These are phyloP conservation scores for Arthrobotrys pseudoclavata DNA, from an alignment of 2,329 filamentous ascomycete species.

Conservation along the genomic window DNA sequence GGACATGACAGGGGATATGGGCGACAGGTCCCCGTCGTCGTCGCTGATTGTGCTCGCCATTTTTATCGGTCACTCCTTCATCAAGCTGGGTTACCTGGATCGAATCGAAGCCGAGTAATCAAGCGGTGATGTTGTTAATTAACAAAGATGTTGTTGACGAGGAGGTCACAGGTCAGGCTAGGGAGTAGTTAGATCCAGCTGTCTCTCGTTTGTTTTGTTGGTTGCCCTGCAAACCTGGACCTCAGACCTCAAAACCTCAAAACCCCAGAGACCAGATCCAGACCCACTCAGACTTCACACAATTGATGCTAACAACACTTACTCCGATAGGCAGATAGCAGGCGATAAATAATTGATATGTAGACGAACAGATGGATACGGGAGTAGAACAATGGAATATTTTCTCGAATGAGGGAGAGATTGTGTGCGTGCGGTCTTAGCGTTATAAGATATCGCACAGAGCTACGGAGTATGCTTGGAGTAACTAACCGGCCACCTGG, in stretches of 20 bases:
- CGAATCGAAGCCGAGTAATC: not conserved
- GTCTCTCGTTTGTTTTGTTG: slow-evolving; percentile 9
- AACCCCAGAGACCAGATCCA: not conserved
- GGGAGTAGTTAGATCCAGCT: not conserved
- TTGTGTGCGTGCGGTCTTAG: too few relatives aligned
- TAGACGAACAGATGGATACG: too few relatives aligned
- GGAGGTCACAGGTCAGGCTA: not conserved
- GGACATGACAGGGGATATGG: slow-evolving; percentile 51
- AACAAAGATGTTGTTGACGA: not conserved
- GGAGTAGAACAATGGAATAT: too few relatives aligned
- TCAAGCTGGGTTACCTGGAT: not conserved
- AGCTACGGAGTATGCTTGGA: not conserved
- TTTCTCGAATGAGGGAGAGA: too few relatives aligned
- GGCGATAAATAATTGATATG: too few relatives aligned
- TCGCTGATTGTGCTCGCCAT: slow-evolving; percentile 43
- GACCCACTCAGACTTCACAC: too few relatives aligned
- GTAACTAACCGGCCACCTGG: not conserved
- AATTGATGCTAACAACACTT: too few relatives aligned
- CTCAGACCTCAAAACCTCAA: not conserved
- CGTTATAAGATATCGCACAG: too few relatives aligned
- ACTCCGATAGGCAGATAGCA: too few relatives aligned
- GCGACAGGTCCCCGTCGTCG: slow-evolving; percentile 50
- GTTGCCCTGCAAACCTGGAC: slow-evolving; percentile 14
- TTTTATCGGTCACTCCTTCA: not conserved
- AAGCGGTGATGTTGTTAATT: not conserved